These are phyloP conservation scores for Berberis vulgaris DNA, from an alignment of 164 flowering plant species.

Conservation along the genomic window DNA sequence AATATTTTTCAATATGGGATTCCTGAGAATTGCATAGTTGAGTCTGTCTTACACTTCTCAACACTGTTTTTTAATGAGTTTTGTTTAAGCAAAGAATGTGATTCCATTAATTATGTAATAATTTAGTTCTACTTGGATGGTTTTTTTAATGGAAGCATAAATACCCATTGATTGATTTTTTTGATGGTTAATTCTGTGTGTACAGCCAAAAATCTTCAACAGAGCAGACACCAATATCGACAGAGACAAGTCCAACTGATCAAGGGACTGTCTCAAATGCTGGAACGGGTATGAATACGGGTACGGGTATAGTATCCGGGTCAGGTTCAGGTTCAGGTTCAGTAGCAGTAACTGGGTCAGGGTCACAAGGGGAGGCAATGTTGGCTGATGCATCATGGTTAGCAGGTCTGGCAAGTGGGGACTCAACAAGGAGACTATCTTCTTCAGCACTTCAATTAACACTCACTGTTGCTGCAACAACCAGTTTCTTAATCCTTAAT, in stretches of 20 bases:
- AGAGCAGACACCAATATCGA: conserved; percentile 15
- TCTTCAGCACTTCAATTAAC: conserved; percentile 9
- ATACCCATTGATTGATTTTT: not conserved
- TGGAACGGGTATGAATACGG: conserved; percentile 1
- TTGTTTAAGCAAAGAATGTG: not conserved
- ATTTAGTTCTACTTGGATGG: not conserved
- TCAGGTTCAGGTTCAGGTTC: conserved; percentile 4
- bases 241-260: not conserved
- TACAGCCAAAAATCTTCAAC: conserved; percentile 43
- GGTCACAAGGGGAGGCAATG: conserved; percentile 25
- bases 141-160: not conserved
- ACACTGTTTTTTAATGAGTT: not conserved
- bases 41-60: too few relatives aligned
- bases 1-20: not conserved
- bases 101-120: not conserved
- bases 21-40: not conserved
- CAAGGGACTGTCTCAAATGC: not conserved
- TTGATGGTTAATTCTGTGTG: not conserved
- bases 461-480: conserved; percentile 2
- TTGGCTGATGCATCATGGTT: conserved; percentile 68
- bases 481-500: not conserved
- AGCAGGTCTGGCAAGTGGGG: conserved; percentile 79
- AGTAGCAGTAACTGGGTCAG: conserved; percentile 2
- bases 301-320: not conserved
- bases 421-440: conserved; percentile 25